These are phyloP conservation scores for Malus hybrid DNA, from an alignment of 331 rosid genomes.

Conservation along the genomic window DNA sequence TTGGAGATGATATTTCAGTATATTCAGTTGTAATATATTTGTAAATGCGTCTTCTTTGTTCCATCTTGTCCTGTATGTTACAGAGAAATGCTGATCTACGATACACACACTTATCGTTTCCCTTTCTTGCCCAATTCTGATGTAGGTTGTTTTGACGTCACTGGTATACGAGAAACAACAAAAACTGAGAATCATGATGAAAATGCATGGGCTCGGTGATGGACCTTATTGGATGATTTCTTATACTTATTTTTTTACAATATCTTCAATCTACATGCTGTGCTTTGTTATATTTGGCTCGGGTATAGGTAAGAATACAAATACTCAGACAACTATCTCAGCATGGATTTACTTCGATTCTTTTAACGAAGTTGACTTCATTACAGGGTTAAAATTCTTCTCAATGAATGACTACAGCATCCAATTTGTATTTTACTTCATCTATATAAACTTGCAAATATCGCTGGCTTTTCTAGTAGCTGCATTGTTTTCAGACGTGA, in stretches of 20 bases:
- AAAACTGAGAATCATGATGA: constrained; percentile 93
- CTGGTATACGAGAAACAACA: constrained; percentile 85
- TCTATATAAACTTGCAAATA: constrained; percentile 81
- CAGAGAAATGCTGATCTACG: background rate
- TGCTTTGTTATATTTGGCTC: constrained; percentile 82
- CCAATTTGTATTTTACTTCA: constrained; percentile 69
- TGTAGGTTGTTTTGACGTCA: constrained; percentile 56
- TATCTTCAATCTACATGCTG: constrained; percentile 63
- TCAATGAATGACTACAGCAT: constrained; percentile 72
- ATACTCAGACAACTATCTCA: background rate
- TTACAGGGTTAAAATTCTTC: constrained; percentile 80
- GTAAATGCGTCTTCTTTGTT: background rate
- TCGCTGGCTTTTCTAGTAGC: constrained; percentile 60
- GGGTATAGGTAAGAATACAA: constrained; percentile 41
- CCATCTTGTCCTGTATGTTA: background rate
- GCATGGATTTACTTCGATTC: background rate
- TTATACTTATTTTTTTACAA: constrained; percentile 57
- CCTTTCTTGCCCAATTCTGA: background rate
- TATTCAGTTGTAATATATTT: background rate
- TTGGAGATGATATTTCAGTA: background rate
- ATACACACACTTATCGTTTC: background rate
- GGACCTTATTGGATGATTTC: constrained; percentile 89
- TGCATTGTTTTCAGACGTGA: constrained; percentile 54
- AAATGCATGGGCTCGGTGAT: constrained; percentile 97
- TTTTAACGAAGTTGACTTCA: constrained; percentile 2